Evolutionary conservation across 768 basidiomycete genomes (phyloP), one percentile per base, ranked within the genome.

Genomic region (Russula virescens): DNA sequence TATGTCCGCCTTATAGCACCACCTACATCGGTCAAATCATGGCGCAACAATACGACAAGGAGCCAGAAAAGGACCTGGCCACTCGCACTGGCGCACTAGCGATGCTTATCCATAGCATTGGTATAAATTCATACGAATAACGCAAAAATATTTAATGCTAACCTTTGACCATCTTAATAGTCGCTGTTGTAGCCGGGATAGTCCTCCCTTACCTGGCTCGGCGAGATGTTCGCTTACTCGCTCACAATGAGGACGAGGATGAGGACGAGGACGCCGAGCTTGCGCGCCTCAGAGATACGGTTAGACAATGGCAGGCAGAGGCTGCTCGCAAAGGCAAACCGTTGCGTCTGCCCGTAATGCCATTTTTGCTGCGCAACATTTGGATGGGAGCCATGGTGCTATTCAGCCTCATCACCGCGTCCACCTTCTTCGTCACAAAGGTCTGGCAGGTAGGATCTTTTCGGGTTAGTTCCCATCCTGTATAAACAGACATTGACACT

Each of bases 11-110:
- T 10, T 49, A 23, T 61, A 92, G 91, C 18, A 98, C 95, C 10
- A 95, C 94, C 1, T 98, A 95, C 71, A 81, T 98, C 58, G 93
- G 93, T 5, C 94, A 97, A 75, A 79, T 97, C 21, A 94, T 98
- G 93, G 93, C 93, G 9, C 79, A 85, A 58, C 87, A 96, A 72
- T 71, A 82, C 3, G 81, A 80, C 16, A 69, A 75, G 58, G 91
- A 94, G 66, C 94, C 94, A 11, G 84, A 94, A 69, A 77, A 81
- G 26, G 94, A 96, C 40, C 62, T 82, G n/a, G 94, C 94, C 0
- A 93, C 90, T 2, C 80, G 93, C 35, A 87, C 80, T 5, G 95
- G 95, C 42, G 89, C 89, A 70, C 80, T 95, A 64, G 94, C 94
- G 2, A 85, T 98, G 84, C 79, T 97, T 48, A 74, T 95, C 23